Evolutionary conservation across 164 flowering plant genomes (phyloP).

Genomic region (Umbellularia californica): DNA sequence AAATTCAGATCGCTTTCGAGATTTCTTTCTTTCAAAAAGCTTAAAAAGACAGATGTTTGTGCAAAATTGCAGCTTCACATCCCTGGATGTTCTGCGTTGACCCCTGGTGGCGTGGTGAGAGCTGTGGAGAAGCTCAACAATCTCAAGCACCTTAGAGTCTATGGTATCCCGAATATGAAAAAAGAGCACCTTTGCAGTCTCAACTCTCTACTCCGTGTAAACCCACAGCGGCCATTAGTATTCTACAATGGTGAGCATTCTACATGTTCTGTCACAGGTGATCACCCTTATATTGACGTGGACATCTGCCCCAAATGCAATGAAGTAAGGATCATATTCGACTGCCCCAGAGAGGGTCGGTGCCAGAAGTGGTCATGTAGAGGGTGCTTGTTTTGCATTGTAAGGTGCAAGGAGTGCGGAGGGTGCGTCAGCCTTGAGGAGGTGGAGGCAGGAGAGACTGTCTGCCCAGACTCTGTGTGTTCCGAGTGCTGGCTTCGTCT

Average conservation of each 20-base stretch:
- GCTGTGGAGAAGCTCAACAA: slow-evolving; percentile 41
- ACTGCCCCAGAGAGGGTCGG: slow-evolving; percentile 46
- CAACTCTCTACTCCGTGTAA: slow-evolving; percentile 18
- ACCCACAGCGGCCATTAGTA: not conserved
- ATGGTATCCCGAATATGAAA: slow-evolving; percentile 45
- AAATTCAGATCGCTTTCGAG: no score
- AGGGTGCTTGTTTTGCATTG: slow-evolving; percentile 58
- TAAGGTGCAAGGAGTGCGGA: slow-evolving; percentile 77
- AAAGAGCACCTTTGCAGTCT: slow-evolving; percentile 46
- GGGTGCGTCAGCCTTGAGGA: slow-evolving; percentile 46
- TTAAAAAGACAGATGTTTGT: not conserved
- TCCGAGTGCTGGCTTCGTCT: slow-evolving; percentile 61
- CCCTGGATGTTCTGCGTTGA: slow-evolving; percentile 61
- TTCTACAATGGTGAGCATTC: not conserved
- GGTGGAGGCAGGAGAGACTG: slow-evolving; percentile 28
- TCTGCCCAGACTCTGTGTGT: slow-evolving; percentile 56
- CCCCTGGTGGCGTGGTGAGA: slow-evolving; percentile 53
- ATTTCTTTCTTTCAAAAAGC: no score
- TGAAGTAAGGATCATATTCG: slow-evolving; percentile 47
- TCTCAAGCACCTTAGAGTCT: slow-evolving; percentile 36
- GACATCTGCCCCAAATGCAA: slow-evolving; percentile 68
- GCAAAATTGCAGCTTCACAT: slow-evolving; percentile 45
- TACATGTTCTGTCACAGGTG: not conserved
- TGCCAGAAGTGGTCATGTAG: slow-evolving; percentile 49
- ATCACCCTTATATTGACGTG: slow-evolving; percentile 34